phyloP scores from a whole-genome alignment of 1,284 basidiomycete species.

The Ustilago hordei region DNA sequence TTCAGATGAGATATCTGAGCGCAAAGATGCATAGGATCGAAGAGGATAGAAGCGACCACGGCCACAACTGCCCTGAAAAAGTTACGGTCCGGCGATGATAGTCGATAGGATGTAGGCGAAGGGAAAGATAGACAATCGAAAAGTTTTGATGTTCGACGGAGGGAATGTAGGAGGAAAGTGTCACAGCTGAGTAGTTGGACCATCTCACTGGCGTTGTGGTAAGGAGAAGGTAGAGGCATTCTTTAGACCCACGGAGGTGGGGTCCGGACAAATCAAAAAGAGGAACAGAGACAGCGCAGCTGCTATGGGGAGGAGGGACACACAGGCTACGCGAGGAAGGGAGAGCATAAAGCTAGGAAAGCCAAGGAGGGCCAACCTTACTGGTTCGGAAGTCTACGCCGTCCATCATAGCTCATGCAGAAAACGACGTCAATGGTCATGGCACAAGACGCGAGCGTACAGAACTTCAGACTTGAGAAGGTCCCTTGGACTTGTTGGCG shows the following conservation, averaged over 20 bases:
- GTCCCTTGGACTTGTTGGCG: background rate
- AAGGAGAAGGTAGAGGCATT: background rate
- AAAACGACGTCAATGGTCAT: background rate
- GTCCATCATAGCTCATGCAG: background rate
- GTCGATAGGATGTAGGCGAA: background rate
- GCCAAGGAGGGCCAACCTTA: background rate
- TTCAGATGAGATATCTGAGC: background rate
- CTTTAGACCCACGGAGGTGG: constrained; percentile 25
- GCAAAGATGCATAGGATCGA: background rate
- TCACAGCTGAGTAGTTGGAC: background rate
- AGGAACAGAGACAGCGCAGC: background rate
- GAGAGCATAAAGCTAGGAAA: background rate
- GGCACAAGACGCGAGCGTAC: background rate
- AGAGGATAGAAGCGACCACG: background rate
- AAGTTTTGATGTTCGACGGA: too few species aligned
- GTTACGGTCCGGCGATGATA: background rate
- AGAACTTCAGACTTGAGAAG: background rate
- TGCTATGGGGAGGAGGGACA: background rate
- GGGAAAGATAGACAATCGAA: background rate
- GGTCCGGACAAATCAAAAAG: constrained; percentile 13
- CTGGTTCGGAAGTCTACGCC: background rate
- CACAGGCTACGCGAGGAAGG: background rate
- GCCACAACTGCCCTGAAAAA: background rate
- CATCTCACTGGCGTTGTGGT: background rate
- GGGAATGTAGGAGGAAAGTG: background rate